Percentiles rank a stretch among this genome's conserved stretches.
These are phyloP conservation scores for Backusella psychrophila DNA, from an alignment of 192 early-diverging fungal species.

Conservation along the genomic window DNA sequence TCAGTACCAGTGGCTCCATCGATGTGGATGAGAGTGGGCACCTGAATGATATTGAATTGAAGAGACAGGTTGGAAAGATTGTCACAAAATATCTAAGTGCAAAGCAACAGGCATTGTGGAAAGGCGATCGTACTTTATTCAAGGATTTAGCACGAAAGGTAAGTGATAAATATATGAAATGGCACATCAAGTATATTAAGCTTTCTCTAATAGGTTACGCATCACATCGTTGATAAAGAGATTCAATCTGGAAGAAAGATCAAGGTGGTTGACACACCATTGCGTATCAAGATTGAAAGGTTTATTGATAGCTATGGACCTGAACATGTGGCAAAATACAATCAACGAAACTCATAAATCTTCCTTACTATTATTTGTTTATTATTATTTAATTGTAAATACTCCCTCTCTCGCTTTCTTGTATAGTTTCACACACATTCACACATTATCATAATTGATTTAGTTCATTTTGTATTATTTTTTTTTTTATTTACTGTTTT, in stretches of 20 bases:
- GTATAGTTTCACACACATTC: not conserved
- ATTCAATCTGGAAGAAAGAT: constrained; percentile 41
- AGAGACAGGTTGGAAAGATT: constrained; percentile 28
- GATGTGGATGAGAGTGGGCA: not conserved
- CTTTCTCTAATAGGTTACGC: constrained; percentile 38
- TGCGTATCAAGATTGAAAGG: constrained; percentile 47
- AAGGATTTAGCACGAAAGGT: constrained; percentile 53
- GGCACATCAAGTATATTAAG: not conserved
- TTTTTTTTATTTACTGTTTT: not conserved
- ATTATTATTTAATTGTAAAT: not conserved
- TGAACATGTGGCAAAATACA: constrained; percentile 19
- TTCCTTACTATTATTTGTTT: not conserved
- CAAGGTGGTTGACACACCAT: constrained; percentile 31
- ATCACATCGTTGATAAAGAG: constrained; percentile 51
- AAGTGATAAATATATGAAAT: too few species aligned
- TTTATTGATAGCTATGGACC: constrained; percentile 43
- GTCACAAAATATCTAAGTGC: constrained; percentile 38
- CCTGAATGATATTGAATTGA: constrained; percentile 23
- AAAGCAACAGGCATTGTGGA: constrained; percentile 45
- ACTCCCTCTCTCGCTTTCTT: not conserved
- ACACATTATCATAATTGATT: not conserved
- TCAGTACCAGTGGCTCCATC: constrained; percentile 10
- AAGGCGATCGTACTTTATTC: constrained; percentile 42
- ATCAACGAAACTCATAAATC: not conserved
- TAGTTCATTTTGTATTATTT: not conserved